Evolutionary conservation across 1,284 basidiomycete species (phyloP).

Genomic region (Violaceomyces palustris): DNA sequence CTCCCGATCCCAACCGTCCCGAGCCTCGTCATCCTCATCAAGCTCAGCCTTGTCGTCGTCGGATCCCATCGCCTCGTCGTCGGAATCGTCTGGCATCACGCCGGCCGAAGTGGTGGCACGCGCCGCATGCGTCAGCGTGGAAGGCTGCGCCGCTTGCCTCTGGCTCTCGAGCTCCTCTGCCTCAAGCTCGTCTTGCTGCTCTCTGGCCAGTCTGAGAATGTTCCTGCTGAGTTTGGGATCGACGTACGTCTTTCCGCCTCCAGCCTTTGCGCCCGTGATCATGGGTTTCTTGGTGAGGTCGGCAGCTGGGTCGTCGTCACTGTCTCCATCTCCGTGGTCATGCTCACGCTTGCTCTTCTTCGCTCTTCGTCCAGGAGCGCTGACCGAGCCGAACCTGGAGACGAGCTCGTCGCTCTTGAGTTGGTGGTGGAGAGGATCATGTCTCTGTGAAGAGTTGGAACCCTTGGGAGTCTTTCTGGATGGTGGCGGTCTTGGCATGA

Average conservation of each 20-base stretch:
- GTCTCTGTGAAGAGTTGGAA: conserved; percentile 16
- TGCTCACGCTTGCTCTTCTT: conserved; percentile 11
- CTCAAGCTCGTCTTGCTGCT: conserved; percentile 79
- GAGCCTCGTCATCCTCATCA: conserved; percentile 42
- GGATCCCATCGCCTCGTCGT: no score
- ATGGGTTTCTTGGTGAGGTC: conserved; percentile 25
- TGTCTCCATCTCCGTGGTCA: conserved; percentile 14
- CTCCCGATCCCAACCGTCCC: conserved; percentile 39
- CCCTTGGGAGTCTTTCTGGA: conserved; percentile 20
- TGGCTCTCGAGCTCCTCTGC: conserved; percentile 42
- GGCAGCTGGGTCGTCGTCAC: conserved; percentile 4
- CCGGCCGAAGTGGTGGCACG: conserved; percentile 36
- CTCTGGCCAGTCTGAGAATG: conserved; percentile 85
- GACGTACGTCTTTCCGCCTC: conserved; percentile 36
- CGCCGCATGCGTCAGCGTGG: conserved; percentile 42
- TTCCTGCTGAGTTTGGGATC: conserved; percentile 69
- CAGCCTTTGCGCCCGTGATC: conserved; percentile 34
- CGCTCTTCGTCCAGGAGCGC: conserved; percentile 24
- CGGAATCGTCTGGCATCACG: conserved; percentile 57
- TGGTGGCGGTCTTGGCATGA: no score
- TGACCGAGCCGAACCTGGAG: conserved; percentile 31
- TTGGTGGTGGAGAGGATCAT: conserved; percentile 35
- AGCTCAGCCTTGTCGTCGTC: conserved; percentile 37
- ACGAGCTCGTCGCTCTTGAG: conserved; percentile 32
- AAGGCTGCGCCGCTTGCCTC: conserved; percentile 53